Conservation (phyloP, 75 land plant species). For the Cupressus sempervirens region DNA sequence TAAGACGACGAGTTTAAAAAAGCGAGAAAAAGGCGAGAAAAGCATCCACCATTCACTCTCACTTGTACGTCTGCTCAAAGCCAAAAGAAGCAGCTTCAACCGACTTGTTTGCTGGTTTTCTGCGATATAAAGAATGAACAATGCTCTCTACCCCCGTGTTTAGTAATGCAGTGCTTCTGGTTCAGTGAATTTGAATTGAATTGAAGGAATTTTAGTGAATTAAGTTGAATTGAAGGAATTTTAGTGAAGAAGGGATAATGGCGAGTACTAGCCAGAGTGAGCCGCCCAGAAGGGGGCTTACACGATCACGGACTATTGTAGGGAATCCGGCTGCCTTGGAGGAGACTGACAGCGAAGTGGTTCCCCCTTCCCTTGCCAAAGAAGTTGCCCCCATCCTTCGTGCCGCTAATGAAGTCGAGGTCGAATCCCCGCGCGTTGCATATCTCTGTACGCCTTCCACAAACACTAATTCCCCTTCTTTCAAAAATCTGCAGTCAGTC, state of each 20-base stretch:
- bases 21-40: too few species aligned
- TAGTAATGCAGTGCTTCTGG: too few species aligned
- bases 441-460: constrained; percentile 65
- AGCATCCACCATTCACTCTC: too few species aligned
- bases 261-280: constrained; percentile 32
- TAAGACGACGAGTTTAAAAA: too few species aligned
- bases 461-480: background rate
- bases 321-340: constrained; percentile 25
- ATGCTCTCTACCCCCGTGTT: too few species aligned
- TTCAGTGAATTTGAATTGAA: background rate
- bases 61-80: too few species aligned
- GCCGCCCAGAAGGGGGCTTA: constrained; percentile 8
- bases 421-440: constrained; percentile 70
- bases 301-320: constrained; percentile 10
- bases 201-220: constrained; percentile 18
- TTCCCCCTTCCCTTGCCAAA: constrained; percentile 76
- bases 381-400: constrained; percentile 88
- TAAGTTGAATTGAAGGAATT: too few species aligned
- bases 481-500: too few species aligned
- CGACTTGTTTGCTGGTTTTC: too few species aligned
- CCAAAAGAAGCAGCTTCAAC: too few species aligned
- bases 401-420: constrained; percentile 88
- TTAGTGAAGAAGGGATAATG: constrained; percentile 5
- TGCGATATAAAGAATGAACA: too few species aligned
- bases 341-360: constrained; percentile 73